Percentiles rank a stretch among this genome's conserved stretches.
phyloP scores from a whole-genome alignment of 1,284 basidiomycete species.

The Vanrija pseudolonga region DNA sequence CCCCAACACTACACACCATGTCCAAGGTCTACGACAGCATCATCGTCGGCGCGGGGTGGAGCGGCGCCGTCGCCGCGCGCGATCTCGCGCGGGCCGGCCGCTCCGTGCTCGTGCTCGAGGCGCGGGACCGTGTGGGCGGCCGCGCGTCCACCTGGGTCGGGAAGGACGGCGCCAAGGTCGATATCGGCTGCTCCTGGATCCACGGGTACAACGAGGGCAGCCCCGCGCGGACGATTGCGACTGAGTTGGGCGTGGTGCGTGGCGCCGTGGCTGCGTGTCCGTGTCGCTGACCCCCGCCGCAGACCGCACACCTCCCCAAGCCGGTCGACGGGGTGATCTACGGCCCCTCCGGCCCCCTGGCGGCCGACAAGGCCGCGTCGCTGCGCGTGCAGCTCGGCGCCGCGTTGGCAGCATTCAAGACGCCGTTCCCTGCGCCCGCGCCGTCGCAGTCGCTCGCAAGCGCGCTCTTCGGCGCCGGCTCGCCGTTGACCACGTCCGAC shows the following conservation, averaged over 20 bases:
- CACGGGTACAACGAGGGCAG: constrained; percentile 54
- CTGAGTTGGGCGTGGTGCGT: constrained; percentile 46
- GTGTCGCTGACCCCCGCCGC: neutral
- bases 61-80: constrained; percentile 51
- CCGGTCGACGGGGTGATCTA: constrained; percentile 38
- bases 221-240: constrained; percentile 48
- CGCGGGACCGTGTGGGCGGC: constrained; percentile 52
- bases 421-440: constrained; percentile 33
- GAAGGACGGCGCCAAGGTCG: constrained; percentile 34
- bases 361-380: constrained; percentile 14
- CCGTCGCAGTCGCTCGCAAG: constrained; percentile 36
- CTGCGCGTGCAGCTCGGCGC: constrained; percentile 33
- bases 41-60: constrained; percentile 54
- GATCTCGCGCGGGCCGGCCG: constrained; percentile 47
- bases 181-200: constrained; percentile 54
- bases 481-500: constrained; percentile 31
- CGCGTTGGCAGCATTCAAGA: constrained; percentile 32
- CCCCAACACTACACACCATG: neutral
- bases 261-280: neutral
- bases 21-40: constrained; percentile 43
- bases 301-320: constrained; percentile 40
- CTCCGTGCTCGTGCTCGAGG: constrained; percentile 52
- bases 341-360: constrained; percentile 36
- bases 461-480: constrained; percentile 41
- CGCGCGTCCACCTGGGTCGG: constrained; percentile 49